Percentiles rank a stretch among this genome's conserved stretches.
Evolutionary conservation across 2,329 filamentous ascomycete species (phyloP).

Genomic region (Nigrospora sphaerica): DNA sequence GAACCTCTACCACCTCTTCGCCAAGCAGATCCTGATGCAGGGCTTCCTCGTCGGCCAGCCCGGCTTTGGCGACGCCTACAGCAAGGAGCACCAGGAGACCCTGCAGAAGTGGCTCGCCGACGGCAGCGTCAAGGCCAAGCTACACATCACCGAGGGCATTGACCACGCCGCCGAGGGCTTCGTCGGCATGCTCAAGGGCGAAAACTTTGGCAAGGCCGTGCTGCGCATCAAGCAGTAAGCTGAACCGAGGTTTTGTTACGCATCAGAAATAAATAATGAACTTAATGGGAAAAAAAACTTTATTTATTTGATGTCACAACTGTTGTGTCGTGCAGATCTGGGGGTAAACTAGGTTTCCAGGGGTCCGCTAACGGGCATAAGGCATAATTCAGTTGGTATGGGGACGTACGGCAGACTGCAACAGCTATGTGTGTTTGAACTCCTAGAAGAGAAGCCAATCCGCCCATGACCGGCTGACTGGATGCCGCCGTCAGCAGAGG

Average conservation of each 20-base stretch:
- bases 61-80: slow-evolving; percentile 60
- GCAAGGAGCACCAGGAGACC: slow-evolving; percentile 66
- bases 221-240: slow-evolving; percentile 44
- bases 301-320: too few relatives aligned
- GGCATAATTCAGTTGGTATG: too few relatives aligned
- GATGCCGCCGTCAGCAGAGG: too few relatives aligned
- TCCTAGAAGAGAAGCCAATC: too few relatives aligned
- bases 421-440: too few relatives aligned
- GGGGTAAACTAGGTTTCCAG: too few relatives aligned
- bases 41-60: slow-evolving; percentile 69
- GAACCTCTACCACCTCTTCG: slow-evolving; percentile 58
- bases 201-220: slow-evolving; percentile 84
- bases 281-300: background rate
- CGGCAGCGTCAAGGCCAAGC: slow-evolving; percentile 64
- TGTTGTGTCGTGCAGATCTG: too few relatives aligned
- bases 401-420: too few relatives aligned
- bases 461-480: too few relatives aligned
- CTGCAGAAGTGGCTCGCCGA: slow-evolving; percentile 71
- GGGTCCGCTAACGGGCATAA: too few relatives aligned
- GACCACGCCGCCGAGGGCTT: slow-evolving; percentile 70
- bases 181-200: slow-evolving; percentile 65
- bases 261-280: background rate
- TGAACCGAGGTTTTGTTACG: background rate
- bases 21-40: slow-evolving; percentile 64
- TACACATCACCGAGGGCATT: slow-evolving; percentile 65